Base-by-base conservation (phyloP, 2,329 filamentous ascomycete genomes). In the Exserohilum turcica region DNA sequence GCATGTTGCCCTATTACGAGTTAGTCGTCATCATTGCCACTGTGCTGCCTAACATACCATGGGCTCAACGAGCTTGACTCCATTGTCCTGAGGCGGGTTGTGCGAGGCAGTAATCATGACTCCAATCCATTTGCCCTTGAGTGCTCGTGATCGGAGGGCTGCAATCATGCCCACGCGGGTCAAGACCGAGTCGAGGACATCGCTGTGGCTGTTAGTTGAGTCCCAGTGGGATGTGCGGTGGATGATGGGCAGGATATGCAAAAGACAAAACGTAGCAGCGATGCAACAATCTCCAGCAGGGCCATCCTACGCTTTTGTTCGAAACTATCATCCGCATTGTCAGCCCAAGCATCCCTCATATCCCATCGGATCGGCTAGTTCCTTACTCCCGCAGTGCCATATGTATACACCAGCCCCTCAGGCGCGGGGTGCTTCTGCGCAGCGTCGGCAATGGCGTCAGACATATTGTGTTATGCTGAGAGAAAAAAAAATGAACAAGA, bases 101-200 rank as follows among this genome's bases (percentile, higher is more conserved):
- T 86, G 84, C 63, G 83, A 86, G 16, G 85, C 85, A 16, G 85
- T 88, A 46, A 88, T 80, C 85, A 88, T 87, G 64, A 99, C 88
- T 70, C 94, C 94, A 70, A 99, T 96, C 66, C 91, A 89, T 79
- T 95, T 90, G 61, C 92, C 89, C 74, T 88, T 88, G 66, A 95
- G 85, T 78, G 94, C 95, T 73, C 91, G 90, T 61, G 92, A 97
- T 59, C 94, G 89, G 45, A 97, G 84, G 51, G 90, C 86, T 28
- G 94, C 91, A 52, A 97, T 85, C 56, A 99, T 84, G 45, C 93
- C 94, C 61, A 97, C 92, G 40, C 92, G 88, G 78, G 93, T 97
- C 65, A 96, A 86, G 60, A 99, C 91, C 31, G 91, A 94, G 72
- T 95, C 90, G 67, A 97, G 88, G 51, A 96, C 84, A 67, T 92